Evolutionary conservation across 139 green algal species (phyloP).

Genomic region (Chlamydomonas applanata): DNA sequence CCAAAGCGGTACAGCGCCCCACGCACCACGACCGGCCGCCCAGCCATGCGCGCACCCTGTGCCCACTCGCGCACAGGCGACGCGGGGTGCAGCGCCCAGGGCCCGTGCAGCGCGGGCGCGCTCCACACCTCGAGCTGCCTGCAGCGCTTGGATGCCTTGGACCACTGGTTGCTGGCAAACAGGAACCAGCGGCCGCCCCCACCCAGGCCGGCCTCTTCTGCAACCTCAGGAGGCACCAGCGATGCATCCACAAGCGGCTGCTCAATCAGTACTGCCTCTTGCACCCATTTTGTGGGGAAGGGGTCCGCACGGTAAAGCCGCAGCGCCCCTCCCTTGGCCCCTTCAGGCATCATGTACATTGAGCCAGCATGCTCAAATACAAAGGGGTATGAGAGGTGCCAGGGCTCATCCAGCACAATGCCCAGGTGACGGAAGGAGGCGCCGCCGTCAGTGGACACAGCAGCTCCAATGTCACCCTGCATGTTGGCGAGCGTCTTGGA

Average conservation of each 20-base stretch:
- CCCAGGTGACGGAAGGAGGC: constrained; percentile 29
- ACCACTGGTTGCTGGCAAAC: constrained; percentile 27
- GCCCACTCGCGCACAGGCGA: constrained; percentile 25
- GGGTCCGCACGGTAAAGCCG: constrained; percentile 29
- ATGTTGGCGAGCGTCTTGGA: constrained; percentile 31
- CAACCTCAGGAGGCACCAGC: constrained; percentile 5
- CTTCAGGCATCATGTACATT: constrained; percentile 52
- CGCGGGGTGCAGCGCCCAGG: constrained; percentile 29
- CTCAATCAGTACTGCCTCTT: background rate
- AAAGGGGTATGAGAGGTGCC: constrained; percentile 51
- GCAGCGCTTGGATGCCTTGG: constrained; percentile 16
- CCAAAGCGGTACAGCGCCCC: constrained; percentile 38
- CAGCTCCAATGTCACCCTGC: constrained; percentile 44
- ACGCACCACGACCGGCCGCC: constrained; percentile 22
- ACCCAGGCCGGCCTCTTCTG: background rate
- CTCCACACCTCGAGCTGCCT: constrained; percentile 28
- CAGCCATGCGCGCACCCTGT: constrained; percentile 27
- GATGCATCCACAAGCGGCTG: constrained; percentile 31
- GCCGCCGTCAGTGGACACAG: constrained; percentile 31
- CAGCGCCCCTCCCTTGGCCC: constrained; percentile 21
- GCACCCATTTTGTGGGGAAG: constrained; percentile 24
- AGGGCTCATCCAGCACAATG: constrained; percentile 41
- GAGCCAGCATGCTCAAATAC: constrained; percentile 33
- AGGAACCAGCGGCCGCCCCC: constrained; percentile 34
- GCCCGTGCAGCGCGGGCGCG: constrained; percentile 19